These are phyloP conservation scores for Mytilinidion resinicola DNA, from an alignment of 495 filamentous ascomycete genomes.

Conservation along the genomic window DNA sequence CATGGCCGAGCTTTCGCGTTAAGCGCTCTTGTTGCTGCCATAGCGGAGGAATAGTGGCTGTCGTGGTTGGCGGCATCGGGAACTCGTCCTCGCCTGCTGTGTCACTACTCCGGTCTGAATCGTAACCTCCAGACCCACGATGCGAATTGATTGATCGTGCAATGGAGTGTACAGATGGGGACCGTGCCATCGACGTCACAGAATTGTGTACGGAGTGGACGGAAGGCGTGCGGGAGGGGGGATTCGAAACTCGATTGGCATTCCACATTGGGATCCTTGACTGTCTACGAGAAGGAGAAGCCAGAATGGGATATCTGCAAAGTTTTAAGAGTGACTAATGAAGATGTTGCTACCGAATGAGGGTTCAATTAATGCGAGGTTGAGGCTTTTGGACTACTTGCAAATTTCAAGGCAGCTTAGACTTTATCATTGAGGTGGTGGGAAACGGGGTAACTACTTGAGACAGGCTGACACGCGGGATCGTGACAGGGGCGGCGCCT, in stretches of 20 bases:
- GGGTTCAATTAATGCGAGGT: neutral
- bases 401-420: neutral
- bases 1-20: conserved; percentile 4
- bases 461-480: conserved; percentile 4
- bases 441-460: neutral
- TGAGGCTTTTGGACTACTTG: neutral
- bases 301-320: neutral
- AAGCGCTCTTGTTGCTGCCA: conserved; percentile 9
- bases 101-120: conserved; percentile 11
- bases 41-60: conserved; percentile 2
- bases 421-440: neutral
- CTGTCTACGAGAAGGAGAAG: neutral
- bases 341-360: neutral
- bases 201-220: neutral
- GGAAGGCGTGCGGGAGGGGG: neutral
- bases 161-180: neutral
- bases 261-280: conserved; percentile 4
- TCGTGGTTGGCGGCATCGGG: neutral
- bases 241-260: conserved; percentile 1
- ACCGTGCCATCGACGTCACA: conserved; percentile 8
- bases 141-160: neutral
- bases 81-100: conserved; percentile 4
- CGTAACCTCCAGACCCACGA: conserved; percentile 3
- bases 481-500: too few species aligned
- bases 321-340: neutral